Evolutionary conservation across 2,329 filamentous ascomycete genomes (phyloP), one percentile per base, ranked within the genome.

Genomic region (Fusarium sp.): DNA sequence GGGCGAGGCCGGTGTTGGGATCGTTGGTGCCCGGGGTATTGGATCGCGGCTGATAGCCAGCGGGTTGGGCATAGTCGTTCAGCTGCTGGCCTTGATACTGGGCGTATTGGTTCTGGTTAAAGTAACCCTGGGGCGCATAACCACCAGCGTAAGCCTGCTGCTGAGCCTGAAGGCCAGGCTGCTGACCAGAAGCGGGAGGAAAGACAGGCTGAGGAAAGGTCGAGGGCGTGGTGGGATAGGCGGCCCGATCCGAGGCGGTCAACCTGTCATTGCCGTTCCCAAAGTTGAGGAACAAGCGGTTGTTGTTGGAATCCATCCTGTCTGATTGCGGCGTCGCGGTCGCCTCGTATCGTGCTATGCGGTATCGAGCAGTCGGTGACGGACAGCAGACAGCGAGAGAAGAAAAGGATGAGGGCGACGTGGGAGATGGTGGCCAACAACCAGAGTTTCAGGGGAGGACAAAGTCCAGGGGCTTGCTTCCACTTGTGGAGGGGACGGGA

Each of bases 131-230:
- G 72, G 82, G 76, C 70, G 83, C 76, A 78, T 85, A 82, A 67
- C 88, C 89, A 60, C 85, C 85, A 33, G 81, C 81, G 74, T 89
- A 89, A 54, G 83, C 82, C 79, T 87, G 86, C 73, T 80, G 79
- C 76, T 85, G 85, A 69, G 84, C 83, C 63, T 82, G 82, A 62
- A 74, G 54, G 50, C 66, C 71, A 60, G 72, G 59, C 25, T 75
- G 77, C 52, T 78, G 76, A 11, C 77, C 76, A 66, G 70, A 70
- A 30, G 66, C 59, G 37, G 77, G 64, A 67, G 87, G 85, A 76
- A 89, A 90, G 82, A 97, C 93, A 70, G 95, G 95, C 85, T 98
- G 96, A 14, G 96, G 96, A 81, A 98, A 98, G 68, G 95, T 98
- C 75, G 96, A 98, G 62, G 96, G 96, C 11, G 96, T 98, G 63